Conservation (phyloP, 2,329 filamentous ascomycete species). For the Diaporthe nobilis region DNA sequence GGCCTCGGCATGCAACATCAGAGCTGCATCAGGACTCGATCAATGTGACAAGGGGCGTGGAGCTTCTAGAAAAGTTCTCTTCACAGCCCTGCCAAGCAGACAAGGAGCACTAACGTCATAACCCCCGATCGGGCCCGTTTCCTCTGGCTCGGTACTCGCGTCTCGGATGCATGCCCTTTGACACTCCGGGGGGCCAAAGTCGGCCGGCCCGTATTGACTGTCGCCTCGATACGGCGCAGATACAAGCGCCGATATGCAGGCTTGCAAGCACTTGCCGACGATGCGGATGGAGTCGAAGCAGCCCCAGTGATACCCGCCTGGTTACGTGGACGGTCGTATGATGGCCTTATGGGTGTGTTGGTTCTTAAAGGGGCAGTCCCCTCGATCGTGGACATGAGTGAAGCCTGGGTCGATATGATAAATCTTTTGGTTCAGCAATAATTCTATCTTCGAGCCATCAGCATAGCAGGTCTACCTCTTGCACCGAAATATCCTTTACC, state of each 20-base stretch:
- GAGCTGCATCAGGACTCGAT: conserved; percentile 10
- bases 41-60: neutral
- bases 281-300: conserved; percentile 1
- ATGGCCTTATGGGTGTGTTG: neutral
- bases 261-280: neutral
- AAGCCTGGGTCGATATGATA: neutral
- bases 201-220: neutral
- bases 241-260: neutral
- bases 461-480: neutral
- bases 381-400: neutral
- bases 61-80: conserved; percentile 31
- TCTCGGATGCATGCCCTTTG: conserved; percentile 17
- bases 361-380: neutral
- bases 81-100: neutral
- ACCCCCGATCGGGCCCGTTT: neutral
- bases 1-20: conserved; percentile 20
- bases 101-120: conserved; percentile 4
- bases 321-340: neutral
- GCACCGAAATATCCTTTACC: too few relatives aligned
- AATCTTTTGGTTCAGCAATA: neutral
- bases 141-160: conserved; percentile 8
- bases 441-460: neutral
- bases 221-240: neutral
- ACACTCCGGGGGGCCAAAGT: neutral
- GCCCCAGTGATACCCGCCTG: neutral